Evolutionary conservation across 441 rosid species (phyloP), one percentile per base, ranked within the genome.

Genomic region (Gossypium davidsonii): DNA sequence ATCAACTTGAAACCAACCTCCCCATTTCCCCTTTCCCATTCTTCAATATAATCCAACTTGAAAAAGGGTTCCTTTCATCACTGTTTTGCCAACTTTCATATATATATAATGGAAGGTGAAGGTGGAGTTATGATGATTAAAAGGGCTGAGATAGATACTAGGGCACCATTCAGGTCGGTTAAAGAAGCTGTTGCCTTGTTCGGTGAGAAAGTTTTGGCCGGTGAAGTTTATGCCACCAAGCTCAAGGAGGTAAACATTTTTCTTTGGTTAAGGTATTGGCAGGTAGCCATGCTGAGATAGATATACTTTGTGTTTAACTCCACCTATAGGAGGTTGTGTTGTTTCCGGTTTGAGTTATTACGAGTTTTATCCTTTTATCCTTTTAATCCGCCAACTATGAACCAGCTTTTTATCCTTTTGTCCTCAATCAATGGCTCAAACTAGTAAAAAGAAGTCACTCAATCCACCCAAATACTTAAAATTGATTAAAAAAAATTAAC

Each of bases 161-260:
- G 77, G 49, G 81, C 92, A n/a, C 97, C 98, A 0, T 91, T 94
- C 82, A 83, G 79, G 51, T 91, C 95, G 0, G 94, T 91, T 34
- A 88, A 82, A 79, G 98, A 93, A 73, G 98, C 97, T 0, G 93
- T 93, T 8, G 77, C 94, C 4, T 73, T 94, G 86, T 91, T 94
- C 65, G 97, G 97, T 0, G 93, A 94, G 65, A 90, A 80, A 80
- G 89, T 94, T 73, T 74, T 94, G 44, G 89, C 88, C 1, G 86
- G 83, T 10, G 92, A 94, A 76, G 77, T 89, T 60, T 91, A 83
- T 58, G 74, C 88, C 64, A 82, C 76, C 79, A 90, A 82, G 82
- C 86, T 84, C 79, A 83, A 83, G 79, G 84, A 80, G 86, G 91
- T 82, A 76, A 57, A 25, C 14, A 25, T n/a, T 60, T 31, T 4